Evolutionary conservation across 1,284 basidiomycete species (phyloP), one percentile per base, ranked within the genome.

Genomic region (Amylostereum chailletii): DNA sequence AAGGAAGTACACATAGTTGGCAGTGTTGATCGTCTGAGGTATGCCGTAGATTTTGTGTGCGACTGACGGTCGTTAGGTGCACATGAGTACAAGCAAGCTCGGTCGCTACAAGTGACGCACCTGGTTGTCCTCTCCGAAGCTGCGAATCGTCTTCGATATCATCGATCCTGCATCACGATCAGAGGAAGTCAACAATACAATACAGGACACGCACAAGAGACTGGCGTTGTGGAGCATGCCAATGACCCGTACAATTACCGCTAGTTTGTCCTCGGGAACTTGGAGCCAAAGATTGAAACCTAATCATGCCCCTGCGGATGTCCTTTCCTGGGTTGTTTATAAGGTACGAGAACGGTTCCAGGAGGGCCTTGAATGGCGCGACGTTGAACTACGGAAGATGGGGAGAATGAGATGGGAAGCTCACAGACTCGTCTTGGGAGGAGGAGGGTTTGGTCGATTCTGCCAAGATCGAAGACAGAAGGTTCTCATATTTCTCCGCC

Each of bases 81-180:
- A 40, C 4, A 30, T 34, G 9, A 46, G 11, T 46, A 42, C 11
- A 34, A 33, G 46, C 51, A 43, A 19, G 30, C 11, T 58, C 34
- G 33, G n/a, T 11, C 46, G 31, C 19, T 8, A 45, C 30, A 36
- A 37, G 7, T 26, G 42, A 57, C 70, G 31, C 53, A 87, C 87
- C 86, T 40, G 90, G 96, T 29, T 83, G 75, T 0, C 95, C 94
- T 50, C 94, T 69, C 6, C 96, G 76, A 30, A 99, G 74, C 58
- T 94, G 89, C 0, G 93, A 92, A 56, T 90, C 89, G 61, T 99
- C 96, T 66, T 99, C 93, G 37, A 99, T 95, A 63, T 99, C 96
- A 64, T 99, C 96, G 60, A 99, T 84, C 57, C 91, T 94, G 60
- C 43, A 8, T 10, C 47, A 5, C 11, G 31, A 51, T 54, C 45